A percentile compares a stretch with the other conserved stretches of the same genome.
These are phyloP conservation scores for Penicillium antarcticum DNA, from an alignment of 495 filamentous ascomycete species.

Conservation along the genomic window DNA sequence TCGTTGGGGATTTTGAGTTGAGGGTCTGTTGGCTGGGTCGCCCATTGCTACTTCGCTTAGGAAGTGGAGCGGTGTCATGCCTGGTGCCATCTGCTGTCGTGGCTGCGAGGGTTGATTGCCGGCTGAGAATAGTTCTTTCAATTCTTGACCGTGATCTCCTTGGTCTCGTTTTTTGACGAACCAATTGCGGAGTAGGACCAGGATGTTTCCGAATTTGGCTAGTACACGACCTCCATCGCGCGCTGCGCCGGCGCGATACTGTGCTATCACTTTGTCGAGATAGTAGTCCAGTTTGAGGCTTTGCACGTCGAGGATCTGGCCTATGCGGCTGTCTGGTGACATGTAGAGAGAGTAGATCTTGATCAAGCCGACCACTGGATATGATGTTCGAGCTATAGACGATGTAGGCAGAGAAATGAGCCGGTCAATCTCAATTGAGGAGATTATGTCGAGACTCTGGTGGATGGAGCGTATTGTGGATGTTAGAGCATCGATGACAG, in stretches of 20 bases:
- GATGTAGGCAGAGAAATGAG: slow-evolving; percentile 74
- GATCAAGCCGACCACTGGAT: slow-evolving; percentile 80
- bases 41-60: slow-evolving; percentile 67
- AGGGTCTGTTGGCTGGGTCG: slow-evolving; percentile 30
- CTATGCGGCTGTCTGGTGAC: slow-evolving; percentile 64
- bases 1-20: not conserved
- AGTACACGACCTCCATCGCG: slow-evolving; percentile 66
- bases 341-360: slow-evolving; percentile 81
- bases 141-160: slow-evolving; percentile 32
- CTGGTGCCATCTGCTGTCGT: slow-evolving; percentile 15
- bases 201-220: slow-evolving; percentile 71
- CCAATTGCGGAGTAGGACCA: slow-evolving; percentile 70
- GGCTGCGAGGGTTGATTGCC: slow-evolving; percentile 2
- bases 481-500: slow-evolving; percentile 69
- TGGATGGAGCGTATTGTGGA: slow-evolving; percentile 71
- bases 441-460: slow-evolving; percentile 67
- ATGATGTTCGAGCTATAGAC: slow-evolving; percentile 73
- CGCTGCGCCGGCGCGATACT: slow-evolving; percentile 62
- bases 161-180: slow-evolving; percentile 55
- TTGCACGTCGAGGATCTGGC: slow-evolving; percentile 70
- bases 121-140: slow-evolving; percentile 29
- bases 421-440: slow-evolving; percentile 53
- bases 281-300: slow-evolving; percentile 74
- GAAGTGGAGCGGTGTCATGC: slow-evolving; percentile 58
- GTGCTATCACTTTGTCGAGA: slow-evolving; percentile 61